Evolutionary conservation across 352 stramenopile genomes (phyloP).

Genomic region (Phytopythium vexans): DNA sequence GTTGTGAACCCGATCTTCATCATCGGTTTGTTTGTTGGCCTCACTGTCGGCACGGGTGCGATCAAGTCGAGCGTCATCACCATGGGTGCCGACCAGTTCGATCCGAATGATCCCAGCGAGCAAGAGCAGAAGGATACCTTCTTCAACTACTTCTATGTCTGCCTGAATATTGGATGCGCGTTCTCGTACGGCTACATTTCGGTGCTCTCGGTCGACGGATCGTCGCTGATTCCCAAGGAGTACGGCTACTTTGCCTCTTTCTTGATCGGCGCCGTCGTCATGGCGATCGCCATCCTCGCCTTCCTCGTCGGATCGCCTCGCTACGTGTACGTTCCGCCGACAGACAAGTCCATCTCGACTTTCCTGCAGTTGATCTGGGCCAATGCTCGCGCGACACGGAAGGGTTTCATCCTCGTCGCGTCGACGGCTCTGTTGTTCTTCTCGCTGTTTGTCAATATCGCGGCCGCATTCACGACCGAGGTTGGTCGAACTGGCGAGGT

Average conservation of each 20-base stretch:
- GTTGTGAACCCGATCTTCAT: constrained; percentile 31
- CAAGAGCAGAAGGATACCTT: constrained; percentile 50
- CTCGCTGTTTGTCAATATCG: constrained; percentile 37
- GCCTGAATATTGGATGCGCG: constrained; percentile 63
- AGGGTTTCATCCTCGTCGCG: constrained; percentile 20
- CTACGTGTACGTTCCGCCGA: constrained; percentile 38
- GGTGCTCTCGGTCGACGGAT: constrained; percentile 66
- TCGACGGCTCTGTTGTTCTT: constrained; percentile 24
- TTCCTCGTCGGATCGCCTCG: constrained; percentile 31
- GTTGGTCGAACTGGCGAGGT: constrained; percentile 16
- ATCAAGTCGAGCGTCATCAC: constrained; percentile 62
- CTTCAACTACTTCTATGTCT: constrained; percentile 84
- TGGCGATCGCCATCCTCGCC: constrained; percentile 31
- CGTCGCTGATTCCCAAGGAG: constrained; percentile 43
- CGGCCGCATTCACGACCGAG: constrained; percentile 33
- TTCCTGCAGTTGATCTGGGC: constrained; percentile 26
- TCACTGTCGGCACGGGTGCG: constrained; percentile 32
- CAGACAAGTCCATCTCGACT: constrained; percentile 32
- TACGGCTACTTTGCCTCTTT: constrained; percentile 79
- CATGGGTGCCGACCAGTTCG: constrained; percentile 53
- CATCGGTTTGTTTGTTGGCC: constrained; percentile 31
- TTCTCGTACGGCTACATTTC: constrained; percentile 77
- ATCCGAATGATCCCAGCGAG: constrained; percentile 34
- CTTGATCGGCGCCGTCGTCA: constrained; percentile 39
- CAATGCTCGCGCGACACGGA: constrained; percentile 11